Percentiles rank a stretch among this genome's conserved stretches.
These are phyloP conservation scores for Scedosporium aurantiacum DNA, from an alignment of 2,329 filamentous ascomycete species.

Conservation along the genomic window DNA sequence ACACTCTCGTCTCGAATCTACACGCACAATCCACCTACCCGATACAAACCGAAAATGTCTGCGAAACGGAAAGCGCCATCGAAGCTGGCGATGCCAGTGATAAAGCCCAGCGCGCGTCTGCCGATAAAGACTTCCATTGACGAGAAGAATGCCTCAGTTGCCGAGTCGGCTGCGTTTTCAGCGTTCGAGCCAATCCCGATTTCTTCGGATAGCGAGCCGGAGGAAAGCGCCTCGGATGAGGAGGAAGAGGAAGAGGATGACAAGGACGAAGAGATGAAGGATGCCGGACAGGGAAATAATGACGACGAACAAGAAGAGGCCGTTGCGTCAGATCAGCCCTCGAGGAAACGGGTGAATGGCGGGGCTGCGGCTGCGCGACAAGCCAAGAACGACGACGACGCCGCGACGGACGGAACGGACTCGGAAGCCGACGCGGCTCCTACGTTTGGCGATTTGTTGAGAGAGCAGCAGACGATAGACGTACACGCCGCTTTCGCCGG, in stretches of 20 bases:
- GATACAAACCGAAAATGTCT: constrained; percentile 31
- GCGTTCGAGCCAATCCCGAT: constrained; percentile 41
- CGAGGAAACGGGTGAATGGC: constrained; percentile 13
- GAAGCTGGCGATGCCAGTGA: constrained; percentile 44
- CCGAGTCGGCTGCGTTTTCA: constrained; percentile 19
- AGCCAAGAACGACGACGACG: constrained; percentile 15
- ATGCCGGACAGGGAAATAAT: neutral
- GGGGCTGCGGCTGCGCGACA: constrained; percentile 17
- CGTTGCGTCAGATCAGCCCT: constrained; percentile 11
- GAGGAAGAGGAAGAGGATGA: constrained; percentile 22
- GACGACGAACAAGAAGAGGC: neutral
- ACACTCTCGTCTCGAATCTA: neutral
- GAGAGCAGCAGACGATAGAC: constrained; percentile 63
- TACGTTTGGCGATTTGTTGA: constrained; percentile 80
- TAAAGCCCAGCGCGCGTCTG: constrained; percentile 41
- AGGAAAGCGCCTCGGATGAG: constrained; percentile 35
- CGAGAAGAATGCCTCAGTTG: constrained; percentile 45
- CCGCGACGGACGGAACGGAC: constrained; percentile 20
- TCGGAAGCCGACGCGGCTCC: constrained; percentile 44
- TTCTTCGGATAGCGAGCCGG: constrained; percentile 42
- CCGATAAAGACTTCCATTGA: constrained; percentile 40
- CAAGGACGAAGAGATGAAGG: constrained; percentile 11
- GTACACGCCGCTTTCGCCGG: constrained; percentile 48
- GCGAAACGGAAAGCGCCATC: constrained; percentile 50
- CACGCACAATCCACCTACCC: neutral